Base-by-base conservation (phyloP, 495 filamentous ascomycete genomes). In the Mycothermus thermophilus region DNA sequence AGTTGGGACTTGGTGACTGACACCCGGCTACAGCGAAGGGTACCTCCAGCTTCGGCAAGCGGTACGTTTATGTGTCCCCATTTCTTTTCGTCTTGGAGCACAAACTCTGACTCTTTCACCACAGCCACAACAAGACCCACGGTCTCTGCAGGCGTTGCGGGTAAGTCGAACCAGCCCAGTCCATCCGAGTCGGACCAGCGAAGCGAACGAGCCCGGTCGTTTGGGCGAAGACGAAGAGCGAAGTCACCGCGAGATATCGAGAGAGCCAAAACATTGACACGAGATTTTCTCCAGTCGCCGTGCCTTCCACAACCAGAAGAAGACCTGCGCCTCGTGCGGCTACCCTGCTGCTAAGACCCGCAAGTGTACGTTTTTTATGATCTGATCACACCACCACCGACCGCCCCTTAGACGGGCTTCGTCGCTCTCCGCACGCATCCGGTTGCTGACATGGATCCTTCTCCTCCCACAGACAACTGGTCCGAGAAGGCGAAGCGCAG, bases 121-220 rank as follows among this genome's bases (percentile, higher is more conserved):
- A 17, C 22, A 57, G 53, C 75, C 83, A 97, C 75, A 97, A 88
- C 74, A 97, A 97, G 74, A 84, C 92, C 66, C 90, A 97, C 75
- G 90, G 83, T 52, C 75, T 97, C 62, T 97, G 90, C 83, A 78
- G 92, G 74, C 92, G 90, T 66, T 97, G 90, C 79, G 90, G 90
- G 93, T 62, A 72, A 80, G 81, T 72, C 23, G 41, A 44, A 27
- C 40, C 19, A 33, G 22, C 23, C 17, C 38, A n/a, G n/a, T n/a
- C n/a, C n/a, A n/a, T n/a, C 25, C 12, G 37, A 25, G 48, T 23
- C 21, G 31, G 28, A 44, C 11, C 5, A 23, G 17, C 13, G 29
- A 29, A 32, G 25, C 21, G 30, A 30, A 10, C 30, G 30, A 22
- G 32, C 34, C 10, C 27, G 30, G 39, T 14, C 28, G 19, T 20